Base-by-base conservation (phyloP, 768 basidiomycete genomes). In the Suillus decipiens region DNA sequence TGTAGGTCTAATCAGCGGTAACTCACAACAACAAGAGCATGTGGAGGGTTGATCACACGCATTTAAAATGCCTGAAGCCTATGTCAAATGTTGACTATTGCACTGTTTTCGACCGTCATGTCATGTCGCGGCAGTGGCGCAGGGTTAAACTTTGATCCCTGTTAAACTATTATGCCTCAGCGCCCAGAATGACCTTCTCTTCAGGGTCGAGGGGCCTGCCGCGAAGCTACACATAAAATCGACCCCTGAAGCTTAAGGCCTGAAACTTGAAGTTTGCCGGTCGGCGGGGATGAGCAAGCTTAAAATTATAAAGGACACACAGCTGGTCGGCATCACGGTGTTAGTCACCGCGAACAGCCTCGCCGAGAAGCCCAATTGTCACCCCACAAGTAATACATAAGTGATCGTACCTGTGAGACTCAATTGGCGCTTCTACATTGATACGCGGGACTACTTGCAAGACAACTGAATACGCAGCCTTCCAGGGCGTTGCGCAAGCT, bases 271-370 rank as follows among this genome's bases (percentile, higher is more conserved):
- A 28, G 28, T 51, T 28, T 28, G 31, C 51, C 28, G 50, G 51
- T 53, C 51, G 28, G 51, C 51, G 51, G 51, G 51, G 31, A 53
- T 53, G 31, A 33, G 19, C 51, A 33, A 53, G 51, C 51, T 53
- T 53, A 53, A 33, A 53, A n/a, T 53, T 53, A n/a, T 53, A 33
- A 53, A 53, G 10, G 10, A 33, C 51, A 33, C 51, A 33, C 33
- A 7, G 28, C 28, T 28, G 28, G 31, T 53, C 17, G 7, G 28
- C 28, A 17, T 50, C 17, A 33, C 4, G 4, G 31, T 11, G 0
- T 33, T 33, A 19, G 28, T 28, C 28, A 28, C 28, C 31, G 2
- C 5, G 51, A 19, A 33, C 31, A 53, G 33, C 51, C 33, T 53
- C 33, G 2, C 51, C 51, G 51, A 53, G 51, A 53, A 53, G 31